These are phyloP conservation scores for Yamadazyma scolyti DNA, from an alignment of 805 yeast genomes.

Conservation along the genomic window DNA sequence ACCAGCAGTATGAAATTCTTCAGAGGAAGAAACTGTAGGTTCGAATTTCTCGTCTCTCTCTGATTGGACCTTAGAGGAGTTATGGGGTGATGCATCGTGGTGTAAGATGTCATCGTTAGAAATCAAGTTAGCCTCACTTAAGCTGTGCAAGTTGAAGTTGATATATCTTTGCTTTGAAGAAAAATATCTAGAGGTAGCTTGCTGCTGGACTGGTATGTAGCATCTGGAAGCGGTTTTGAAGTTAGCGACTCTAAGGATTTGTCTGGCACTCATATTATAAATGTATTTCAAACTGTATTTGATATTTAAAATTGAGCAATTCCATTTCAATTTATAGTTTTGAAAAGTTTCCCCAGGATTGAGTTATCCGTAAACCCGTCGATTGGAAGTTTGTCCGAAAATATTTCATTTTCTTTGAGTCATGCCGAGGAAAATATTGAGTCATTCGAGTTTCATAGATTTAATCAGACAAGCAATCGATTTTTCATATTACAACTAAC, in stretches of 20 bases:
- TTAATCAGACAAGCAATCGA: too few species aligned
- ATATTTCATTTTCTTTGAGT: too few species aligned
- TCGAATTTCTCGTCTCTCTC: slow-evolving; percentile 27
- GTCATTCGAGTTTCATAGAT: too few species aligned
- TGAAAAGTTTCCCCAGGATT: background rate
- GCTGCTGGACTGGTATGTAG: slow-evolving; percentile 33
- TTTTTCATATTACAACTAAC: too few species aligned
- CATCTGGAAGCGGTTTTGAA: slow-evolving; percentile 41
- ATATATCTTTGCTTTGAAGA: slow-evolving; percentile 34
- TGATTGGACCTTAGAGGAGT: slow-evolving; percentile 8
- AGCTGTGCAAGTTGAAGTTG: slow-evolving; percentile 26
- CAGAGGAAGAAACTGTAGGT: slow-evolving; percentile 38
- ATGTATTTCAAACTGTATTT: background rate
- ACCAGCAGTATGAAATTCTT: slow-evolving; percentile 41
- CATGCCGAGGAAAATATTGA: too few species aligned
- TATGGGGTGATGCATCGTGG: slow-evolving; percentile 6
- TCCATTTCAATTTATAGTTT: background rate
- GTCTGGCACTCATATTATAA: slow-evolving; percentile 20
- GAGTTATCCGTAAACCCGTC: slow-evolving; percentile 12
- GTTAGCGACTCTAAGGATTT: slow-evolving; percentile 27
- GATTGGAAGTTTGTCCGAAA: too few species aligned
- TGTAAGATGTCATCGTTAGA: slow-evolving; percentile 31
- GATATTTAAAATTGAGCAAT: background rate
- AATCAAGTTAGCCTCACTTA: slow-evolving; percentile 26
- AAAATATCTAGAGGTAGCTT: slow-evolving; percentile 22